phyloP scores from a whole-genome alignment of 2,329 filamentous ascomycete genomes.

The Neocucurbitaria cava region DNA sequence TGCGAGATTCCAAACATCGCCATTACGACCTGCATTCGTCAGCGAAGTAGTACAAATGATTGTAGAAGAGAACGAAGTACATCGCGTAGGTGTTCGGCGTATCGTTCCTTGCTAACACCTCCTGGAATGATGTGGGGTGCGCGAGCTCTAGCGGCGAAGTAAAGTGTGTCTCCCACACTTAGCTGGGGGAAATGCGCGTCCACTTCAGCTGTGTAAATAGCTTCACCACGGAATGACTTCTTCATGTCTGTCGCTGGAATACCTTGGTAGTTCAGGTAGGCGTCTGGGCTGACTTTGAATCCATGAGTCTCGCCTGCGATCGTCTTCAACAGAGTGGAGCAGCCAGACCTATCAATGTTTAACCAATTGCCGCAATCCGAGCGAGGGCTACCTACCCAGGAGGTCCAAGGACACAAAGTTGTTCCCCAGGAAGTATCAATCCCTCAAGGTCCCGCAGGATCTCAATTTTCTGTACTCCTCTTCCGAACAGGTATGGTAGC shows the following conservation, averaged over 20 bases:
- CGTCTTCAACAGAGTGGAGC: conserved; percentile 82
- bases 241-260: conserved; percentile 76
- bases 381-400: conserved; percentile 51
- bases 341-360: conserved; percentile 58
- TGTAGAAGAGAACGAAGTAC: conserved; percentile 1
- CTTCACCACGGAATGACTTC: conserved; percentile 76
- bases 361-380: neutral
- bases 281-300: conserved; percentile 71
- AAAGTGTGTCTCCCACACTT: conserved; percentile 77
- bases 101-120: conserved; percentile 61
- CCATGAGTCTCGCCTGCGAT: conserved; percentile 83
- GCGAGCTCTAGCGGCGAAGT: conserved; percentile 69
- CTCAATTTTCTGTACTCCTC: conserved; percentile 63
- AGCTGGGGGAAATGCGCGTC: conserved; percentile 81
- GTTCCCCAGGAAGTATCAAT: conserved; percentile 71
- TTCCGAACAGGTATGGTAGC: conserved; percentile 61
- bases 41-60: neutral
- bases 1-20: conserved; percentile 76
- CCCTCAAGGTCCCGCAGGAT: conserved; percentile 73
- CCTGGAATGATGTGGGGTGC: conserved; percentile 66
- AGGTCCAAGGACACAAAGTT: conserved; percentile 75
- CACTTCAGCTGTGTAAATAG: conserved; percentile 83
- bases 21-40: conserved; percentile 64
- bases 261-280: conserved; percentile 82
- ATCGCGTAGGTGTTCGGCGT: conserved; percentile 68